Base-by-base conservation (phyloP, 2,329 filamentous ascomycete species). In the Penicillium hesseltinei region DNA sequence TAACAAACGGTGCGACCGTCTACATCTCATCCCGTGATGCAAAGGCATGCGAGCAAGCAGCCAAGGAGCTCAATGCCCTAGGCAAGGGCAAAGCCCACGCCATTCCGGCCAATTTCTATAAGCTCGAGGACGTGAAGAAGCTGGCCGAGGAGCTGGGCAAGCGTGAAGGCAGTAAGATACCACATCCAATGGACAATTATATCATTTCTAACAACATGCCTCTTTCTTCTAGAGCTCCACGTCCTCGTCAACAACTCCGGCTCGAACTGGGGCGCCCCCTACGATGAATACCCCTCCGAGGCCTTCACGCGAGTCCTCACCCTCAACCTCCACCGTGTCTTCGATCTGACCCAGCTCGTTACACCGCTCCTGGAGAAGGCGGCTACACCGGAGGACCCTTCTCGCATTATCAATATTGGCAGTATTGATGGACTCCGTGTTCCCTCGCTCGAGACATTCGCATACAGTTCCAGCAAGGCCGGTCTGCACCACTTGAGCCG, bases 241-340 rank as follows among this genome's bases (percentile, higher is more conserved):
- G 77, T 82, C 25, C 70, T 82, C 21, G 73, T 83, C 51, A 82
- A 83, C 66, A 82, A 82, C 63, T 80, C 80, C 9, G 81, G 81
- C 17, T 81, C 78, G 9, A 81, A 80, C 51, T 83, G 81, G 78
- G 82, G 82, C 10, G 82, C 79, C 27, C 79, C 82, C 29, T 84
- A 84, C 67, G 80, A 83, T 58, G 77, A 84, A 67, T 85, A 83
- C 63, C 82, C 82, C 0, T 82, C 83, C 60, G 74, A 77, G 46
- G 83, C 80, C 40, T 85, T 82, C 81, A 82, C 83, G 61, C 81
- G 84, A 61, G 73, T 85, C 23, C 80, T 83, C 62, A 79, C 78
- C 10, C 70, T 83, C 62, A 83, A 83, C 63, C 79, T 83, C 17
- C 82, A 82, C 68, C 79, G 78, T 17, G 77, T 82, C 38, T 83